Evolutionary conservation across 305 asterid genomes (phyloP).

Genomic region (Ruellia speciosa): DNA sequence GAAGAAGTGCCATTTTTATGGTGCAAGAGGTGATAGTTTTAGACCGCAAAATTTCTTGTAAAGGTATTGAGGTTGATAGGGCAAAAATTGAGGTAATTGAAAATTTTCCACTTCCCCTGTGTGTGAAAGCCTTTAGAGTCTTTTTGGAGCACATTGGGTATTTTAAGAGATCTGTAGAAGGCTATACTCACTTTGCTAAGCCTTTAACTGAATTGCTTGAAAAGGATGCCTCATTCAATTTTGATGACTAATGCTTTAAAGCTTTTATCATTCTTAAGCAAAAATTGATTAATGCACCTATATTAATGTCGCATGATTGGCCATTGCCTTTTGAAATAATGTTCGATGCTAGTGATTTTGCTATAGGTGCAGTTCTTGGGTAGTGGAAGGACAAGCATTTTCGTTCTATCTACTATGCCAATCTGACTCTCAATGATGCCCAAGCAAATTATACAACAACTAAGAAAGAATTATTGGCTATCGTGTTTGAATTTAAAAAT

Average conservation of each 20-base stretch:
- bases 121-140: neutral
- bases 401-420: neutral
- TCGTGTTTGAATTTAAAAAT: neutral
- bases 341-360: neutral
- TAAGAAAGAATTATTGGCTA: neutral
- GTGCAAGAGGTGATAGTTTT: neutral
- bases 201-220: neutral
- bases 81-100: neutral
- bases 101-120: neutral
- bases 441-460: neutral
- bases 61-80: neutral
- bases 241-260: neutral
- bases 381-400: neutral
- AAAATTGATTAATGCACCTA: neutral
- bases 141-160: neutral
- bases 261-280: neutral
- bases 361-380: too few species aligned
- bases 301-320: neutral
- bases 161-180: neutral
- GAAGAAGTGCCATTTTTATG: too few species aligned
- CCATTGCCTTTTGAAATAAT: neutral
- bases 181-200: neutral
- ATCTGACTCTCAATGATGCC: neutral
- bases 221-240: neutral
- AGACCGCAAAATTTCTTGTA: neutral